A percentile compares a stretch with the other conserved stretches of the same genome.
These are phyloP conservation scores for Bipolaris cookei DNA, from an alignment of 2,329 filamentous ascomycete species.

Conservation along the genomic window DNA sequence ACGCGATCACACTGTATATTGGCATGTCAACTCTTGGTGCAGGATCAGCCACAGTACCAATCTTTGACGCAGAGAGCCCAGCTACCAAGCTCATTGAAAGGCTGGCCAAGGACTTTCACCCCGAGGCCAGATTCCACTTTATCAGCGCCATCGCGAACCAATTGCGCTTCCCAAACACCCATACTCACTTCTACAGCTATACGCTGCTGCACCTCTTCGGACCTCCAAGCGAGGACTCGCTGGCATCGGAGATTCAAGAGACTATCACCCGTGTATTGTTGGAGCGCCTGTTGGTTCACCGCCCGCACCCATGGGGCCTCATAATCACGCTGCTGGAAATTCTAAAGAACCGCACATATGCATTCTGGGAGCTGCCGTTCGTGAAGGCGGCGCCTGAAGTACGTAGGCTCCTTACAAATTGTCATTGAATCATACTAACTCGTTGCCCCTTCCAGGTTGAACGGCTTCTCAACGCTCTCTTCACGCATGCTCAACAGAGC, in stretches of 20 bases:
- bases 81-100: slow-evolving; percentile 77
- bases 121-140: slow-evolving; percentile 84
- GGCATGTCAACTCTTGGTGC: slow-evolving; percentile 73
- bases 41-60: slow-evolving; percentile 63
- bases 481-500: slow-evolving; percentile 56
- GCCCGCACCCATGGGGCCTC: slow-evolving; percentile 95
- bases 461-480: slow-evolving; percentile 54
- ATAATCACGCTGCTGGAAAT: slow-evolving; percentile 88
- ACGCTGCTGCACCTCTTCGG: slow-evolving; percentile 83
- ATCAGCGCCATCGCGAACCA: slow-evolving; percentile 87
- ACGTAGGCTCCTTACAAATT: slow-evolving; percentile 21
- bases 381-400: slow-evolving; percentile 87
- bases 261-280: slow-evolving; percentile 88
- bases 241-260: slow-evolving; percentile 81
- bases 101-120: slow-evolving; percentile 74
- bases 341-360: slow-evolving; percentile 86
- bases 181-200: slow-evolving; percentile 93
- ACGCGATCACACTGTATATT: slow-evolving; percentile 83
- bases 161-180: slow-evolving; percentile 84
- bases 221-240: slow-evolving; percentile 60
- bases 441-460: slow-evolving; percentile 49
- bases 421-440: slow-evolving; percentile 19
- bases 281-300: slow-evolving; percentile 85
- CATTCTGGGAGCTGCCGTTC: slow-evolving; percentile 91
- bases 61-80: slow-evolving; percentile 69